A percentile compares a stretch with the other conserved stretches of the same genome.
Evolutionary conservation across 768 basidiomycete species (phyloP).

Genomic region (Lepiota subincarnata): DNA sequence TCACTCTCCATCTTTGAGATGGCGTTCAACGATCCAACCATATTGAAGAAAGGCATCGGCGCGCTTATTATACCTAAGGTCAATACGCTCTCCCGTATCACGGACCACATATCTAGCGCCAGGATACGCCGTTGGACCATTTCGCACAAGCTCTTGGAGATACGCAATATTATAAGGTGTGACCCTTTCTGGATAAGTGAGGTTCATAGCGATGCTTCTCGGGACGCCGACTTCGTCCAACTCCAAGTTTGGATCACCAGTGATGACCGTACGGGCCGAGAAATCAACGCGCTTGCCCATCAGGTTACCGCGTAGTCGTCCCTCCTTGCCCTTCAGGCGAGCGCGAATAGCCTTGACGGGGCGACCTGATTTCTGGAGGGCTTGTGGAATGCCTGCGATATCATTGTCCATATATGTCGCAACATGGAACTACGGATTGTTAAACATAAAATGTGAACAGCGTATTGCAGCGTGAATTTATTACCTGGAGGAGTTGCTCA

Average conservation of each 20-base stretch:
- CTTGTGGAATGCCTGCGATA: constrained; percentile 96
- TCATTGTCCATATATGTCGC: constrained; percentile 99
- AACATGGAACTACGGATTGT: constrained; percentile 77
- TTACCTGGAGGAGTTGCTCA: constrained; percentile 90
- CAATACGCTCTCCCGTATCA: constrained; percentile 96
- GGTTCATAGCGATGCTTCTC: constrained; percentile 90
- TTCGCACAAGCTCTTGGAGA: constrained; percentile 90
- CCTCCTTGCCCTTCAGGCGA: constrained; percentile 97
- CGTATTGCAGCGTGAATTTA: constrained; percentile 17
- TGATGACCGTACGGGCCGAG: constrained; percentile 98
- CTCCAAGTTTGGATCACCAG: constrained; percentile 95
- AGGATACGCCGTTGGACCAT: constrained; percentile 92
- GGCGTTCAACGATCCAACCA: constrained; percentile 98
- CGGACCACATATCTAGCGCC: constrained; percentile 96
- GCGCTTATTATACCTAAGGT: constrained; percentile 93
- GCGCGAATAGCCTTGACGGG: constrained; percentile 98
- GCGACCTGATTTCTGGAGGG: constrained; percentile 93
- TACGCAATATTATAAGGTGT: constrained; percentile 96
- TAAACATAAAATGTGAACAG: neutral
- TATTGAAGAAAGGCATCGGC: constrained; percentile 94
- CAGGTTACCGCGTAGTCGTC: constrained; percentile 93
- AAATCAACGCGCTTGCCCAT: constrained; percentile 99
- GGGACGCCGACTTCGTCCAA: constrained; percentile 98
- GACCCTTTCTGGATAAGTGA: constrained; percentile 97
- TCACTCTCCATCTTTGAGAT: constrained; percentile 97